Base-by-base conservation (phyloP, 805 yeast species). In the Cyberlindnera petersonii region DNA sequence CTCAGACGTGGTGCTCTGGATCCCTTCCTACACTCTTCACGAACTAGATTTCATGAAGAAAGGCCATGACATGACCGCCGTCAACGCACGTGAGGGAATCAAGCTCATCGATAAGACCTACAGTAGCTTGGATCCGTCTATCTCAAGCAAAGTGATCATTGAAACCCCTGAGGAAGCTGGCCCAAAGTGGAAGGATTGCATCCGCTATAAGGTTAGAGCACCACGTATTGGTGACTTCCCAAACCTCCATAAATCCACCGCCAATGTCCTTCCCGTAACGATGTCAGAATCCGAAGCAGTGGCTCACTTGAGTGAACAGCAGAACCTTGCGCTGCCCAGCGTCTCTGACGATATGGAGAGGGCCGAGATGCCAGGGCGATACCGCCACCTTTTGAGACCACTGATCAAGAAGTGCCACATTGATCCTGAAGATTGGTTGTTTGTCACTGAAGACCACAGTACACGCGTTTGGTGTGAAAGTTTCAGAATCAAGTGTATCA, bases 11-110 rank as follows among this genome's bases (percentile, higher is more conserved):
- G 60, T 60, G 45, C 56, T 79, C 39, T 69, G 62, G 59, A 61
- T 82, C 49, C 81, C 85, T 18, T 53, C 75, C 37, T 69, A 76
- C 59, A 70, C 86, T 0, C 59, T 82, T 37, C 71, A 66, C 39
- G 83, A 80, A 46, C 63, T 82, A 48, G 83, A 79, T 37, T 79
- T 69, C 49, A 65, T 73, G 39, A 72, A 73, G 49, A 72, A 72
- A 40, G 79, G 80, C 1, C 60, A 66, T 15, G 69, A 77, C 14
- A 66, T 79, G 53, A 66, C 69, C 46, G 77, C 85, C 15, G 67
- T 71, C n/a, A 77, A 77, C 57, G 82, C 89, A 7, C 65, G 80
- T 37, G 84, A 79, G 52, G 74, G 86, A 15, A 68, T 81, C 35
- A 64, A 72, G 40, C 76, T 79, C 49, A 75, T 82, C 38, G 87